phyloP scores from a whole-genome alignment of 129 eudicot species.

The carrot (Daucus carota) region DH1_v3.0 NC_030381.2:2880501-2881000 shows the following conservation, averaged over 20 bases:
- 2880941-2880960: background rate
- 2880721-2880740: background rate
- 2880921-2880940: background rate
- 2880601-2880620: slow-evolving; percentile 87
- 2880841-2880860: too few species aligned
- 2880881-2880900: too few species aligned
- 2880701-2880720: background rate
- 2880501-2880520: slow-evolving; percentile 87
- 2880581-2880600: slow-evolving; percentile 86
- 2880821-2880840: too few species aligned
- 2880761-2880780: background rate
- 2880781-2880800: too few species aligned
- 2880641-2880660: background rate
- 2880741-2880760: background rate
- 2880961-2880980: too few species aligned
- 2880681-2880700: background rate
- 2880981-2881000: too few species aligned
- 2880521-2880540: slow-evolving; percentile 68
- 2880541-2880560: slow-evolving; percentile 78
- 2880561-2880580: slow-evolving; percentile 75
- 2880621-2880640: slow-evolving; percentile 90
- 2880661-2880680: background rate
- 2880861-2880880: too few species aligned
- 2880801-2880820: too few species aligned
- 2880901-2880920: too few species aligned